A percentile compares a stretch with the other conserved stretches of the same genome.
These are phyloP conservation scores for Penicillium canariense DNA, from an alignment of 495 filamentous ascomycete species.

Conservation along the genomic window DNA sequence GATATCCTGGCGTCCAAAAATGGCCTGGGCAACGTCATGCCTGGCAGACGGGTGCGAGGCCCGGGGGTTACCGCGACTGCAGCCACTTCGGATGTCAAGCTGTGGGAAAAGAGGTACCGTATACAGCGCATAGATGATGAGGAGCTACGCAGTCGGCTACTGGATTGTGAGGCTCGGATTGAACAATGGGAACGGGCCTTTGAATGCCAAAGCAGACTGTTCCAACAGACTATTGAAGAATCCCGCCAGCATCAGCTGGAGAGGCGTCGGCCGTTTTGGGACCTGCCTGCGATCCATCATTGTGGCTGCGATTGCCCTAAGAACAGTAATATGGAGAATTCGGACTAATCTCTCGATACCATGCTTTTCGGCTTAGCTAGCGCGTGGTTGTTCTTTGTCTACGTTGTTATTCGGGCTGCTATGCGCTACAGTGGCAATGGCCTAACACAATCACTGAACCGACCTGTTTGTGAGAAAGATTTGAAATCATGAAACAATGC, in stretches of 20 bases:
- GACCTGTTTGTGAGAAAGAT: background rate
- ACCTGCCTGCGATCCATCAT: conserved; percentile 5
- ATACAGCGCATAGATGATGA: conserved; percentile 24
- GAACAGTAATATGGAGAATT: background rate
- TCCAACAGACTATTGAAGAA: conserved; percentile 26
- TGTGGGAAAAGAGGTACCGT: conserved; percentile 15
- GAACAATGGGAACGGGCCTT: conserved; percentile 26
- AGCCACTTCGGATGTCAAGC: background rate
- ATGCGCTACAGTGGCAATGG: background rate
- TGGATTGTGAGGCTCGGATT: conserved; percentile 32
- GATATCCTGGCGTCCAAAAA: conserved; percentile 9
- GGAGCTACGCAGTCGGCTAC: conserved; percentile 31
- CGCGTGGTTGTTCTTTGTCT: background rate
- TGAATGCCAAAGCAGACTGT: conserved; percentile 18
- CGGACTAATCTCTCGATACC: conserved; percentile 2
- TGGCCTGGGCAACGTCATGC: background rate
- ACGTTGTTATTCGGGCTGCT: background rate
- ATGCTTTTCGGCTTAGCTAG: conserved; percentile 12
- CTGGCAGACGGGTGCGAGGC: conserved; percentile 6
- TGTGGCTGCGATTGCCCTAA: conserved; percentile 4
- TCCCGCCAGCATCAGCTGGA: conserved; percentile 11
- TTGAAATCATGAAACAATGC: background rate
- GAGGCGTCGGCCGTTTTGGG: background rate
- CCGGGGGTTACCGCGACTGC: background rate
- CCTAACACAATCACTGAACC: background rate